Evolutionary conservation across 2,329 filamentous ascomycete species (phyloP), one percentile per base, ranked within the genome.

Genomic region (Penicillium sp.): DNA sequence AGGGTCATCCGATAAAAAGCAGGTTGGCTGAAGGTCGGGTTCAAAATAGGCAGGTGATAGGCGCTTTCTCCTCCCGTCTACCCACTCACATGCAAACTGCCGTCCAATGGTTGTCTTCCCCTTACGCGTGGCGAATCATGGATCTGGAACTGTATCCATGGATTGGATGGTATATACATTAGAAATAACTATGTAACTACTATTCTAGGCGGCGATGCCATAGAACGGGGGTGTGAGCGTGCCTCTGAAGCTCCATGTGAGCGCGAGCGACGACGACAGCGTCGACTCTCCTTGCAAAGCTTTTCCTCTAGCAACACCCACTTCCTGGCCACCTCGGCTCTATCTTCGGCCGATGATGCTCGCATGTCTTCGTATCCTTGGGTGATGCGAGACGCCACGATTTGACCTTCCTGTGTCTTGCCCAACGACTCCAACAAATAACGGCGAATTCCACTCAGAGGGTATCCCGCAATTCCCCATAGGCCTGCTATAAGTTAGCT

Each of bases 381-480:
- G 1, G 46, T 46, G 24, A 63, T 63, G 1, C 61, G 60, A 10
- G 61, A 62, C 6, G 48, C 14, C 6, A 63, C 31, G 5, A 63
- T 58, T 13, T 42, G 36, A 8, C 48, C 20, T 31, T 61, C 53
- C 40, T 57, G 51, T 1, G 36, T 50, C 39, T 46, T 62, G 25
- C 61, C 60, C 24, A 66, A 41, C 10, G 61, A 58, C 5, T 58
- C 54, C n/a, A 64, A 48, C 14, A 68, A 47, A 18, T 52, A 57
- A 28, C 59, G 54, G 24, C 63, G 58, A 8, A 67, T 10, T 14
- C 65, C 65, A 38, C 54, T 57, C 45, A 67, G 50, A 4, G 64
- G 58, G 45, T 67, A 60, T 7, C 65, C 60, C 11, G 57, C 51
- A 1, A 67, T 44, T 20, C 63, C 65, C 56, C 60, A 64, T 8